A percentile compares a stretch with the other conserved stretches of the same genome.
These are phyloP conservation scores for Venturia effusa DNA, from an alignment of 2,329 filamentous ascomycete genomes.

Conservation along the genomic window DNA sequence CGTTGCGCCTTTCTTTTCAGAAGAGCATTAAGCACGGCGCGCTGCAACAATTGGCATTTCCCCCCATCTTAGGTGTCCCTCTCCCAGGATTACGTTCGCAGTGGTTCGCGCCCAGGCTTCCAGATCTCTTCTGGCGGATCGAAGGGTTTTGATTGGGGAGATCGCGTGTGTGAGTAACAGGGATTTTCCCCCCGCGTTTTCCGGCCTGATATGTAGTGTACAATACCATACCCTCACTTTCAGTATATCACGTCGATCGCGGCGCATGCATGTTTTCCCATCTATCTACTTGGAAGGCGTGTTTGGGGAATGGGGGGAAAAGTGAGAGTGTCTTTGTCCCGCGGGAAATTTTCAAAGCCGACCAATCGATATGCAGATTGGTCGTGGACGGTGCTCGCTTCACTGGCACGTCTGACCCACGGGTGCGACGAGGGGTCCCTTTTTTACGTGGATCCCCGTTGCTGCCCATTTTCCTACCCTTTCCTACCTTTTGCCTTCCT, in stretches of 20 bases:
- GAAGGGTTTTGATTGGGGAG: not conserved
- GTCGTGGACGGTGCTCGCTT: too few species aligned
- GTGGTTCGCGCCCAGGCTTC: not conserved
- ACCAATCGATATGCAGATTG: too few species aligned
- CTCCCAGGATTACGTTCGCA: not conserved
- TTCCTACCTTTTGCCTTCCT: too few species aligned
- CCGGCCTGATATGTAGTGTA: slow-evolving; percentile 1
- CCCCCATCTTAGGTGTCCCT: not conserved
- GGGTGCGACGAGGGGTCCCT: too few species aligned
- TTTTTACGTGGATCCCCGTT: too few species aligned
- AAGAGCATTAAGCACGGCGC: slow-evolving; percentile 1
- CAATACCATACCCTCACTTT: slow-evolving; percentile 3
- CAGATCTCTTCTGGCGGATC: not conserved
- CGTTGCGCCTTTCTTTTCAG: not conserved
- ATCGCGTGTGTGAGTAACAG: not conserved
- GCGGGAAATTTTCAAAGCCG: too few species aligned
- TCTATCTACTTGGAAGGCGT: not conserved
- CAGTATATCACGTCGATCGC: not conserved
- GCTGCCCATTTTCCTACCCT: too few species aligned
- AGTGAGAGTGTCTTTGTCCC: too few species aligned
- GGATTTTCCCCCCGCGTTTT: not conserved
- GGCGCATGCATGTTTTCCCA: not conserved
- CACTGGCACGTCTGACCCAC: too few species aligned
- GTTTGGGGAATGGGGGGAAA: not conserved
- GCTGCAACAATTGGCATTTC: not conserved